Evolutionary conservation across 2,329 filamentous ascomycete genomes (phyloP).

Genomic region (Xylaria sp.): DNA sequence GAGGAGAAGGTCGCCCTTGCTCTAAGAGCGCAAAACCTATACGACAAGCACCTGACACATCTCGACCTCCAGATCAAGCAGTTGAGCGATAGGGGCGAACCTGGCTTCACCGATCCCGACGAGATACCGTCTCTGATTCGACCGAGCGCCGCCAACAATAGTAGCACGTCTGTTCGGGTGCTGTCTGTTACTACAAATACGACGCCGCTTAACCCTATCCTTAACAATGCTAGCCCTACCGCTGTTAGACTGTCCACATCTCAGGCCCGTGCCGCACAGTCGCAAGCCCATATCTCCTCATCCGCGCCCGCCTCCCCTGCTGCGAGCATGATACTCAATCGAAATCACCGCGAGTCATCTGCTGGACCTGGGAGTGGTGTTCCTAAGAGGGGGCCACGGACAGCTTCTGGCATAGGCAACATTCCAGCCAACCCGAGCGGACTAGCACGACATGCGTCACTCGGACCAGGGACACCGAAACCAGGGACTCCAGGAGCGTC

Average conservation of each 20-base stretch:
- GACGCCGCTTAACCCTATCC: conserved; percentile 53
- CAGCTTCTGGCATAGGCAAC: conserved; percentile 60
- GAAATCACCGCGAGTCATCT: conserved; percentile 67
- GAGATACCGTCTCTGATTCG: conserved; percentile 72
- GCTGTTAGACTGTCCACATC: conserved; percentile 57
- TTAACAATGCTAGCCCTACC: conserved; percentile 56
- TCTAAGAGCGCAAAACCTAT: conserved; percentile 69
- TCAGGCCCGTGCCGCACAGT: conserved; percentile 62
- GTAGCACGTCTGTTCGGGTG: conserved; percentile 57
- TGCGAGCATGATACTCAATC: conserved; percentile 68
- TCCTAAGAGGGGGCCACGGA: conserved; percentile 65
- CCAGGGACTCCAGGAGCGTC: conserved; percentile 53
- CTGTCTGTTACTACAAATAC: conserved; percentile 50
- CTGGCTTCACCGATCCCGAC: conserved; percentile 70
- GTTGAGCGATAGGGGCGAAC: conserved; percentile 70
- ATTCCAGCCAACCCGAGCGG: conserved; percentile 65
- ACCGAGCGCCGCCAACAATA: conserved; percentile 65
- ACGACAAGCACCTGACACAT: conserved; percentile 72
- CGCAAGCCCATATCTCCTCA: conserved; percentile 61
- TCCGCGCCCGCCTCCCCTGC: conserved; percentile 71
- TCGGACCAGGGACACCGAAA: conserved; percentile 72
- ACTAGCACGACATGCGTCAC: conserved; percentile 70
- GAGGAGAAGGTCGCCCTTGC: conserved; percentile 79
- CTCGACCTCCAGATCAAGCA: conserved; percentile 73
- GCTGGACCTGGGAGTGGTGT: conserved; percentile 63